Percentiles rank a stretch among this genome's conserved stretches.
phyloP scores from a whole-genome alignment of 1,284 basidiomycete genomes.

The Vanrija humicola region DNA sequence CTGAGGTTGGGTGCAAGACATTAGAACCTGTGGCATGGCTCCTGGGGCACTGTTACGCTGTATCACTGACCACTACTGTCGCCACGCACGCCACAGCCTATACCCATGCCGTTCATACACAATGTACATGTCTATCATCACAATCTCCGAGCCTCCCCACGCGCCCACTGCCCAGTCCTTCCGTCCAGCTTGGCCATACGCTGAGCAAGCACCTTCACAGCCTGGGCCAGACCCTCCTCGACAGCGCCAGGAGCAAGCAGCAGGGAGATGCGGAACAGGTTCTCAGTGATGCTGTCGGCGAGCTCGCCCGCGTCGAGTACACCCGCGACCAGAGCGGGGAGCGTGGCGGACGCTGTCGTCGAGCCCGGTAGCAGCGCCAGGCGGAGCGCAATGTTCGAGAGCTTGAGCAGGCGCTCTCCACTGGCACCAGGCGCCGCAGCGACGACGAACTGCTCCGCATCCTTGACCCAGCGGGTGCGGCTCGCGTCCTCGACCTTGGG shows the following conservation, averaged over 20 bases:
- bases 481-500: constrained; percentile 5
- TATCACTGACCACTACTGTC: too few species aligned
- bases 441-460: constrained; percentile 1
- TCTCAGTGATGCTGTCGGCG: background rate
- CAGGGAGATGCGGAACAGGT: constrained; percentile 15
- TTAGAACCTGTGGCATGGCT: too few species aligned
- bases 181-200: constrained; percentile 4
- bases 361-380: background rate
- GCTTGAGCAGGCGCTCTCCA: background rate
- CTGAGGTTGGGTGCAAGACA: too few species aligned
- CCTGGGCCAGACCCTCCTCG: background rate
- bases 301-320: background rate
- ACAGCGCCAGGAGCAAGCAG: background rate
- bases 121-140: too few species aligned
- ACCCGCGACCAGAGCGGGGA: constrained; percentile 5
- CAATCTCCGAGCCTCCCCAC: constrained; percentile 1
- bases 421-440: background rate
- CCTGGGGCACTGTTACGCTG: too few species aligned
- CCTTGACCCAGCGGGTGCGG: constrained; percentile 5
- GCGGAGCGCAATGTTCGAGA: constrained; percentile 4
- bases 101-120: too few species aligned
- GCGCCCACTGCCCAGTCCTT: constrained; percentile 4
- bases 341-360: background rate
- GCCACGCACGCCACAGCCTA: too few species aligned
- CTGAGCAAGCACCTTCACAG: background rate